Base-by-base conservation (phyloP, 2,329 filamentous ascomycete species). In the Fusarium nematophilum region DNA sequence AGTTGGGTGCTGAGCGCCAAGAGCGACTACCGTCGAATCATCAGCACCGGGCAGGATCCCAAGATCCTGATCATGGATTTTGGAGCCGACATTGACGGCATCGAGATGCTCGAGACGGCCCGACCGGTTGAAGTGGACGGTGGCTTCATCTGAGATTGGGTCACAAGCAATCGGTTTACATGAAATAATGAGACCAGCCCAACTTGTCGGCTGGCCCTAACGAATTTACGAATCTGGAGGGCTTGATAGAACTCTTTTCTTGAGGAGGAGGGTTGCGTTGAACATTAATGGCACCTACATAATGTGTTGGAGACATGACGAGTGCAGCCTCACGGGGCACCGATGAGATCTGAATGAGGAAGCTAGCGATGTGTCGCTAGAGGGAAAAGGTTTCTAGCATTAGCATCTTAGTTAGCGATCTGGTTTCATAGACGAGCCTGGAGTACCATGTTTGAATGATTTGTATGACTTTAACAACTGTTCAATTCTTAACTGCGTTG, bases 1-100 rank as follows among this genome's bases (percentile, higher is more conserved):
- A 96, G 92, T 76, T 99, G 95, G 95, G 96, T 99, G 70, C 79
- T 99, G 55, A 93, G 92, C 62, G 95, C 95, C 45, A 97, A 97
- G 82, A 93, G 91, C 61, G 94, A 99, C 73, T 98, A 98, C 75
- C 85, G 94, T 55, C 87, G 95, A 59, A 95, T 99, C 61, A 91
- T 99, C 59, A 95, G 92, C 68, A 96, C 94, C 1, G 95, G 93
- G 43, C 95, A 99, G 76, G 93, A 97, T 70, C 91, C 93, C 27
- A 90, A 96, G 72, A 93, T 96, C 45, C 79, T 98, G 54, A 90
- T 99, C 57, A 89, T 98, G 83, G 95, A 99, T 78, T 99, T 98
- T 78, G 95, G 87, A 25, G 81, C 82, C 14, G 81, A 80, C 36
- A 78, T 90, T 5, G 72, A 80, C 23, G 82, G 86, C 23, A 83